A percentile compares a stretch with the other conserved stretches of the same genome.
Conservation (phyloP, 2,329 filamentous ascomycete genomes). For the Ciborinia camelliae region DNA sequence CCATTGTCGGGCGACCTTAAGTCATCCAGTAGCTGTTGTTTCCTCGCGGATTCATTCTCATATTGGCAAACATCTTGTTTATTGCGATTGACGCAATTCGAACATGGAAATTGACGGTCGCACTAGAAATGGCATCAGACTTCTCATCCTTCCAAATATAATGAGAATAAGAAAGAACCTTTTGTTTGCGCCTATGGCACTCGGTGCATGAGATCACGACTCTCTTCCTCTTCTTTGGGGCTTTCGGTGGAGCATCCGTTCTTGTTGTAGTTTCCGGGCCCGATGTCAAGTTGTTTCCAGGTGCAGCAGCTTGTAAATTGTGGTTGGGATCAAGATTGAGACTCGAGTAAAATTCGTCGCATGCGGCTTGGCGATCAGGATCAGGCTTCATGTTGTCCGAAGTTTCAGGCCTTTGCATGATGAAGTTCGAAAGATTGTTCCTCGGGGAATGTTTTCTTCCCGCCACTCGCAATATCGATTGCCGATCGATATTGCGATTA, state of each 20-base stretch:
- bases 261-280: not conserved
- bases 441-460: slow-evolving; percentile 63
- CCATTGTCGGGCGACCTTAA: slow-evolving; percentile 25
- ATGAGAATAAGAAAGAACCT: slow-evolving; percentile 26
- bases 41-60: slow-evolving; percentile 43
- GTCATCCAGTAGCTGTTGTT: slow-evolving; percentile 34
- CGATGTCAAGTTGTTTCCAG: not conserved
- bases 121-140: slow-evolving; percentile 43
- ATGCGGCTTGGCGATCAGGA: slow-evolving; percentile 5
- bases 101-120: slow-evolving; percentile 57
- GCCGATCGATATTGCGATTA: not conserved
- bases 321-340: slow-evolving; percentile 12
- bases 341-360: slow-evolving; percentile 12
- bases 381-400: not conserved
- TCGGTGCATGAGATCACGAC: slow-evolving; percentile 62
- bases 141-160: not conserved
- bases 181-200: slow-evolving; percentile 58
- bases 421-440: slow-evolving; percentile 66
- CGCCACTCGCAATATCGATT: slow-evolving; percentile 29
- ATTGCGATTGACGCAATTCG: slow-evolving; percentile 56
- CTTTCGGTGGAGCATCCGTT: slow-evolving; percentile 24
- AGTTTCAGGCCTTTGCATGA: slow-evolving; percentile 50
- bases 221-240: slow-evolving; percentile 52
- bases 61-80: slow-evolving; percentile 56
- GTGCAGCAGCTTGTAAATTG: slow-evolving; percentile 17